Evolutionary conservation across 2,329 filamentous ascomycete genomes (phyloP).

Genomic region (Tolypocladium ovalisporum): DNA sequence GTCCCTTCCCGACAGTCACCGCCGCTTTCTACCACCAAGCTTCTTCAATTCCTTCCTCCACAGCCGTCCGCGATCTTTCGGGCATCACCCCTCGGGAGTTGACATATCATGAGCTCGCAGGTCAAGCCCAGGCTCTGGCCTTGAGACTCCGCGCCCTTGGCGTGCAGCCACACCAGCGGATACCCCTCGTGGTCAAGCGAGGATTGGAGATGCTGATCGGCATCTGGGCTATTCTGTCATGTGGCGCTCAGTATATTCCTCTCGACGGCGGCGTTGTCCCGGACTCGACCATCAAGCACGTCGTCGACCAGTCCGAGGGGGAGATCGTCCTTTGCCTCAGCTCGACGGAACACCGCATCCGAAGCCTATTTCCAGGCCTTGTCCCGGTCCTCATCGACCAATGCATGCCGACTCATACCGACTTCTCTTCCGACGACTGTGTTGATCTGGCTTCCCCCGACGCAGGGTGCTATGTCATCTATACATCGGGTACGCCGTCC

Average conservation of each 20-base stretch:
- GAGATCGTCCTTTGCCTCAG: conserved; percentile 35
- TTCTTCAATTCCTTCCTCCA: conserved; percentile 20
- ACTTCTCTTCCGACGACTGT: conserved; percentile 6
- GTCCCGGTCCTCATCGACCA: conserved; percentile 19
- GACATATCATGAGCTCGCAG: conserved; percentile 34
- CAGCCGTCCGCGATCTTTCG: conserved; percentile 27
- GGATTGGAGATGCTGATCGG: conserved; percentile 46
- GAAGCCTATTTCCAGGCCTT: conserved; percentile 12
- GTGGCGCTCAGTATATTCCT: conserved; percentile 48
- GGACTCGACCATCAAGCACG: conserved; percentile 34
- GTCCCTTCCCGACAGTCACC: conserved; percentile 27
- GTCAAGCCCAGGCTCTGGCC: conserved; percentile 29
- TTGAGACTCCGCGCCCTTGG: conserved; percentile 25
- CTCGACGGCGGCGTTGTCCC: conserved; percentile 44
- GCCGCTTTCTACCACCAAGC: conserved; percentile 27
- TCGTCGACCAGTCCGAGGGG: conserved; percentile 34
- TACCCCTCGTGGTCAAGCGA: conserved; percentile 44
- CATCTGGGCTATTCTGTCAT: conserved; percentile 44
- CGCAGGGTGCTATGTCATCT: conserved; percentile 36
- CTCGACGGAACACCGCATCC: conserved; percentile 23
- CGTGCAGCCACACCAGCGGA: conserved; percentile 31
- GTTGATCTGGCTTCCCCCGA: conserved; percentile 23
- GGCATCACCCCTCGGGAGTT: conserved; percentile 17
- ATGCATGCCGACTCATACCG: neutral
- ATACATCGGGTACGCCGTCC: conserved; percentile 35